phyloP scores from a whole-genome alignment of 2,329 filamentous ascomycete genomes.

The Bipolaris sorokiniana region DNA sequence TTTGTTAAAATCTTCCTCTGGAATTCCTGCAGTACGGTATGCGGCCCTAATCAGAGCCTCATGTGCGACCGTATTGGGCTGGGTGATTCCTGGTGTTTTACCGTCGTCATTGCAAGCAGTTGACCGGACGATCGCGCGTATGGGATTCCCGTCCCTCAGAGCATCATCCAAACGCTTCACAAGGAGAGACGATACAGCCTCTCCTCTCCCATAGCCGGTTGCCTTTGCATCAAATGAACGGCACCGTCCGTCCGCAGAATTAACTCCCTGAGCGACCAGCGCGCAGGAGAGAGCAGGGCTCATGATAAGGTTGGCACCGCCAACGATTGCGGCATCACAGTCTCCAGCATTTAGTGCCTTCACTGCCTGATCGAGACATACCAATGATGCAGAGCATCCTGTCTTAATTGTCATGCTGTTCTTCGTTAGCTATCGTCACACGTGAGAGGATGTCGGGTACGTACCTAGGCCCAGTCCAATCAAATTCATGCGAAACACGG shows the following conservation, averaged over 20 bases:
- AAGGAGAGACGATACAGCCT: slow-evolving; percentile 35
- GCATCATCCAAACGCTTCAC: slow-evolving; percentile 40
- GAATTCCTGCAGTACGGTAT: neutral
- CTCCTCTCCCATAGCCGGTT: slow-evolving; percentile 36
- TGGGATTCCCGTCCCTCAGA: slow-evolving; percentile 37
- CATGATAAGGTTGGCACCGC: slow-evolving; percentile 16
- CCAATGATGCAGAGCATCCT: slow-evolving; percentile 30
- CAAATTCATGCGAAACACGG: too few species aligned
- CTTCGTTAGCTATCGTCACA: too few species aligned
- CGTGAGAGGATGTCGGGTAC: too few species aligned
- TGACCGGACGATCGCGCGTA: slow-evolving; percentile 40
- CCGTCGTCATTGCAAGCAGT: slow-evolving; percentile 25
- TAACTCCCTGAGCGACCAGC: slow-evolving; percentile 1
- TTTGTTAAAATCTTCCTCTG: slow-evolving; percentile 24
- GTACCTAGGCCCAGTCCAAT: too few species aligned
- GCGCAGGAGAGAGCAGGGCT: slow-evolving; percentile 8
- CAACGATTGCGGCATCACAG: slow-evolving; percentile 21
- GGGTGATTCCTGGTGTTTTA: slow-evolving; percentile 44
- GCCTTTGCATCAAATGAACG: slow-evolving; percentile 31
- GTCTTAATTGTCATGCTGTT: slow-evolving; percentile 30
- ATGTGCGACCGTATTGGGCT: slow-evolving; percentile 53
- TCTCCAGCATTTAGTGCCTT: slow-evolving; percentile 20
- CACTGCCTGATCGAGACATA: slow-evolving; percentile 38
- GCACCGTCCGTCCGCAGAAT: slow-evolving; percentile 26
- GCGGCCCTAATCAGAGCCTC: slow-evolving; percentile 30